These are phyloP conservation scores for Eutypella sp. DNA, from an alignment of 2,329 filamentous ascomycete species.

Conservation along the genomic window DNA sequence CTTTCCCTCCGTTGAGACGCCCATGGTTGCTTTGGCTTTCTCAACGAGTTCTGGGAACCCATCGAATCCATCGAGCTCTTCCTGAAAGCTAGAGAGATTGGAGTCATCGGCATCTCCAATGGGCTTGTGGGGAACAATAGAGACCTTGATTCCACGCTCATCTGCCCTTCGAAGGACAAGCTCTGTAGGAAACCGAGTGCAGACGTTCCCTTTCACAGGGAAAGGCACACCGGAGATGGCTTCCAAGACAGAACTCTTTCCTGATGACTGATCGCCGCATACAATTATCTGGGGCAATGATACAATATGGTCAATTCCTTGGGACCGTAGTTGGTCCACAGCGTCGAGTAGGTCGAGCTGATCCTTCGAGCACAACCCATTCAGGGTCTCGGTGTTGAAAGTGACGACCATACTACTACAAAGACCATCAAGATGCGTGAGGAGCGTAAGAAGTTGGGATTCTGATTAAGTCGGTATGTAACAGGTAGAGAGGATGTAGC, in stretches of 20 bases:
- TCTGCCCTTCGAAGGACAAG: constrained; percentile 47
- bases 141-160: constrained; percentile 27
- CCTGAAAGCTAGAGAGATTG: constrained; percentile 1
- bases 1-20: constrained; percentile 26
- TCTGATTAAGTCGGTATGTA: too few relatives aligned
- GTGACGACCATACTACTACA: constrained; percentile 14
- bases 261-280: constrained; percentile 56
- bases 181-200: constrained; percentile 60
- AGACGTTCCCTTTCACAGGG: constrained; percentile 52
- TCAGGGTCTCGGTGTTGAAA: constrained; percentile 18
- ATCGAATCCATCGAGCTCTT: constrained; percentile 4
- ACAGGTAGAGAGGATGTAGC: too few relatives aligned
- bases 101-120: constrained; percentile 19
- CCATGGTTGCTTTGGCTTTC: constrained; percentile 40
- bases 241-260: constrained; percentile 62
- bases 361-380: constrained; percentile 23
- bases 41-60: constrained; percentile 28
- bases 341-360: constrained; percentile 34
- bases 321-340: constrained; percentile 33
- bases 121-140: constrained; percentile 24
- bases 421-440: not conserved
- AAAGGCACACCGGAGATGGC: constrained; percentile 59
- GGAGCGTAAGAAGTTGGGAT: not conserved
- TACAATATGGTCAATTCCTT: constrained; percentile 33
- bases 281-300: constrained; percentile 48